Evolutionary conservation across 352 stramenopile species (phyloP), one percentile per base, ranked within the genome.

Genomic region (Globisporangium heterothallicum): DNA sequence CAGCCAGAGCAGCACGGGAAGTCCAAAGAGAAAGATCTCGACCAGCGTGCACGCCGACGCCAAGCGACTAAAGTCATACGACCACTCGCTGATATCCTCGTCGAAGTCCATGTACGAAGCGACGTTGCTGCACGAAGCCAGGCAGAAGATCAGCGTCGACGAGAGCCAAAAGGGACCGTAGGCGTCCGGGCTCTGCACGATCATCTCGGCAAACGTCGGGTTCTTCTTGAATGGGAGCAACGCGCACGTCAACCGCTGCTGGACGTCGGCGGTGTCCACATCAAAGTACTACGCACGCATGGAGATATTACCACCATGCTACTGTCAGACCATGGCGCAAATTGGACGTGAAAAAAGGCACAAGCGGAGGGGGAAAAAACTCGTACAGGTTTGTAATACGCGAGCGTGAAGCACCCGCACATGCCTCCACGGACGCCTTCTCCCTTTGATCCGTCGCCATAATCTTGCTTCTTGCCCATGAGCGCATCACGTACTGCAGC

Each of bases 141-240:
- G 54, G 53, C 71, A 87, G 59, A 94, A 94, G n/a, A 94, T 78
- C 27, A 94, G 74, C 44, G 84, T 94, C 32, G 78, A 78, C 21
- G 81, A 90, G 8, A 94, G 70, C 84, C 84, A 94, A 38, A 91
- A 80, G 7, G 84, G 84, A 0, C 84, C 84, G 52, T 94, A 94
- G 9, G 84, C 84, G 54, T 94, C 84, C 0, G 84, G 84, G 14
- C 71, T 54, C 24, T 60, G 46, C 6, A 72, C 53, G 18, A 80
- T 71, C 16, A 94, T 55, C 59, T 92, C 84, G n/a, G 70, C 72
- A 44, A 94, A 94, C 19, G 68, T 72, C 19, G 84, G 84, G 22
- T 88, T 73, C 59, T 90, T 88, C 72, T 90, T 94, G 56, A 94
- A 90, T 25, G 84, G 84, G 38, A 94, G 55, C 10, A 94, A 50